Evolutionary conservation across 1,284 basidiomycete genomes (phyloP).

Genomic region (Macrocybe sp.): DNA sequence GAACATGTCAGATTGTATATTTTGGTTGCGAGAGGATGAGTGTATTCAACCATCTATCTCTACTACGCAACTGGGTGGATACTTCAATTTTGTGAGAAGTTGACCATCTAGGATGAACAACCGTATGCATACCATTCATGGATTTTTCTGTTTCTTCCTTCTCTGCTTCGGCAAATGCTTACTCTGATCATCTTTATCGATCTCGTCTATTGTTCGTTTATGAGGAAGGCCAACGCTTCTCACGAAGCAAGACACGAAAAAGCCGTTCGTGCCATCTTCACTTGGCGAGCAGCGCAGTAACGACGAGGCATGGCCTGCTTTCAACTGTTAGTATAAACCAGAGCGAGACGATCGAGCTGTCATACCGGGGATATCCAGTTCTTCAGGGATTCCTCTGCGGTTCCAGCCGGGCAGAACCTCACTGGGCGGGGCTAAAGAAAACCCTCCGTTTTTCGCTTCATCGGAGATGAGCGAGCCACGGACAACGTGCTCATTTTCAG

Average conservation of each 20-base stretch:
- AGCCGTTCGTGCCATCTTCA: constrained; percentile 89
- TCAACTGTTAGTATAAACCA: no score
- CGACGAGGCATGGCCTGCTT: constrained; percentile 54
- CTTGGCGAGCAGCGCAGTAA: constrained; percentile 83
- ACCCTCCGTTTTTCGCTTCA: constrained; percentile 56
- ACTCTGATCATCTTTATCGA: constrained; percentile 9
- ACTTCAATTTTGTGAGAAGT: background rate
- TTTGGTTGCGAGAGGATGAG: constrained; percentile 13
- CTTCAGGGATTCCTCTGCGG: constrained; percentile 67
- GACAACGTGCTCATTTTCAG: constrained; percentile 82
- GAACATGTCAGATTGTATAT: constrained; percentile 3
- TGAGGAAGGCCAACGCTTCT: constrained; percentile 18
- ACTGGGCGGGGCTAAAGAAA: constrained; percentile 60
- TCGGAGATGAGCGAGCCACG: constrained; percentile 65
- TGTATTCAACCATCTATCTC: constrained; percentile 13
- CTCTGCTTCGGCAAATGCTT: constrained; percentile 25
- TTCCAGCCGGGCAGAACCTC: constrained; percentile 77
- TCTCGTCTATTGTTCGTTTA: constrained; percentile 13
- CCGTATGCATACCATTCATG: no score
- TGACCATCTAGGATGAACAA: background rate
- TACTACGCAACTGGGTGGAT: constrained; percentile 2
- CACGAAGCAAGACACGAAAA: constrained; percentile 89
- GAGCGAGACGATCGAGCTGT: no score
- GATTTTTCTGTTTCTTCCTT: constrained; percentile 14
- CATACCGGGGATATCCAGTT: constrained; percentile 48